Conservation (phyloP, 2,329 filamentous ascomycete genomes). For the Neofusicoccum sp. region DNA sequence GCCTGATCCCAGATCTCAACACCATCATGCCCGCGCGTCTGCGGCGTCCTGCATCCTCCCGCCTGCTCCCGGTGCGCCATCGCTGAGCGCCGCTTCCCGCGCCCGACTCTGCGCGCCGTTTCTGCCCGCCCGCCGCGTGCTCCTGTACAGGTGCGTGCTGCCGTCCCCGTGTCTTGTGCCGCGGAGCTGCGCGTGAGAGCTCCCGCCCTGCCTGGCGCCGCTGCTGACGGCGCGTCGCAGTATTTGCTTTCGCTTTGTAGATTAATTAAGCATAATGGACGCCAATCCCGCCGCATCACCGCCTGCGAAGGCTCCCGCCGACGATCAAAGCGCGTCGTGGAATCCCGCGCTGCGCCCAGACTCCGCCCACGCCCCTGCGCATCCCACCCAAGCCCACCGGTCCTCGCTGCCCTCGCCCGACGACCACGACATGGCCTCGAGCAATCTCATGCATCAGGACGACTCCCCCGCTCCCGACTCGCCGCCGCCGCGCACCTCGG, state of each 20-base stretch:
- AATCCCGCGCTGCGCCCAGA: constrained; percentile 56
- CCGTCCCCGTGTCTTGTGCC: background rate
- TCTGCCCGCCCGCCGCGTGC: constrained; percentile 25
- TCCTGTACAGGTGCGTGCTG: constrained; percentile 34
- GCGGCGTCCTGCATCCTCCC: background rate
- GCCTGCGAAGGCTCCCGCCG: constrained; percentile 7
- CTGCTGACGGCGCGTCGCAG: constrained; percentile 8
- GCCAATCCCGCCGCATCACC: constrained; percentile 10
- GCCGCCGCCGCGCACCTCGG: constrained; percentile 16
- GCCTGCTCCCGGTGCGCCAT: background rate
- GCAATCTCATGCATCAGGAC: constrained; percentile 22
- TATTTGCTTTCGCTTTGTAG: background rate
- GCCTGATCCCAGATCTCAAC: constrained; percentile 10
- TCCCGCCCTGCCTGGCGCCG: background rate
- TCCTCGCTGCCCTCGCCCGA: constrained; percentile 18
- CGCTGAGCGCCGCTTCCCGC: constrained; percentile 18
- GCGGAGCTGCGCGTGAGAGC: background rate
- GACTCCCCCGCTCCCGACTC: constrained; percentile 2
- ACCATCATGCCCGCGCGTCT: constrained; percentile 7
- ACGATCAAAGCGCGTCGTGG: constrained; percentile 43
- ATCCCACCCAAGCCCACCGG: constrained; percentile 22
- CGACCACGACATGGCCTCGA: constrained; percentile 21
- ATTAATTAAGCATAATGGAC: constrained; percentile 14
- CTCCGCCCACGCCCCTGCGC: constrained; percentile 22
- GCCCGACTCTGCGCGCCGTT: constrained; percentile 15